phyloP scores from a whole-genome alignment of 495 filamentous ascomycete species.

The Thermochaetoides thermophila region DNA sequence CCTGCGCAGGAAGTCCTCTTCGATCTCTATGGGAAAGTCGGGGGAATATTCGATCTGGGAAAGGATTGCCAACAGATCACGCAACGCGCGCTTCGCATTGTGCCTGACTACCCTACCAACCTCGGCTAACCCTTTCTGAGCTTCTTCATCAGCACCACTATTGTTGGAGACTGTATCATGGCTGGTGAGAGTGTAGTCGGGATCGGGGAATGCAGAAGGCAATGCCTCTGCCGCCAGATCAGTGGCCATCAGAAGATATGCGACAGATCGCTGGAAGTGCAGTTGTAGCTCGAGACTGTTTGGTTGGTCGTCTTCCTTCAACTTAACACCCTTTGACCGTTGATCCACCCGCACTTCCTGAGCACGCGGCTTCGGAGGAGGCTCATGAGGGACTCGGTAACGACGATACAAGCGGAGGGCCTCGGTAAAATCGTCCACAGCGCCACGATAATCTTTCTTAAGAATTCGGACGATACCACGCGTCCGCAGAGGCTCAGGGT shows the following conservation, averaged over 20 bases:
- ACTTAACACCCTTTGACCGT: conserved; percentile 37
- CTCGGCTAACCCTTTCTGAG: conserved; percentile 33
- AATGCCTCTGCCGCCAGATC: neutral
- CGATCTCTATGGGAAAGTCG: conserved; percentile 45
- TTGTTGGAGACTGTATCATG: too few relatives aligned
- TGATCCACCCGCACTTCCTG: conserved; percentile 25
- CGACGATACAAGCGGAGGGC: conserved; percentile 46
- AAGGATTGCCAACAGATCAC: conserved; percentile 54
- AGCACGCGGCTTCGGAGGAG: conserved; percentile 17
- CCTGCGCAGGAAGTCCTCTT: conserved; percentile 51
- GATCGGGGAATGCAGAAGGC: too few relatives aligned
- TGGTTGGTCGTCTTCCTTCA: conserved; percentile 56
- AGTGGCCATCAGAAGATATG: conserved; percentile 39
- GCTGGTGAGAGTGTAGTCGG: conserved; percentile 12
- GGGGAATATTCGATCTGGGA: conserved; percentile 64
- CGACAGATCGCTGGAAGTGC: conserved; percentile 61
- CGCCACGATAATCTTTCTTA: conserved; percentile 56
- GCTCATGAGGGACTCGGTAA: conserved; percentile 28
- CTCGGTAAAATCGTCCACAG: conserved; percentile 49
- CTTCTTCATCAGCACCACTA: too few relatives aligned
- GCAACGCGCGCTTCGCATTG: conserved; percentile 57
- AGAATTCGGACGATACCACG: conserved; percentile 59
- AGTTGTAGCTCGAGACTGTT: conserved; percentile 58
- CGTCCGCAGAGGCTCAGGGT: conserved; percentile 53
- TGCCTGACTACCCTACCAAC: conserved; percentile 50